Conservation (phyloP, 148 eudicot species). For the Spergularia bocconei region DNA sequence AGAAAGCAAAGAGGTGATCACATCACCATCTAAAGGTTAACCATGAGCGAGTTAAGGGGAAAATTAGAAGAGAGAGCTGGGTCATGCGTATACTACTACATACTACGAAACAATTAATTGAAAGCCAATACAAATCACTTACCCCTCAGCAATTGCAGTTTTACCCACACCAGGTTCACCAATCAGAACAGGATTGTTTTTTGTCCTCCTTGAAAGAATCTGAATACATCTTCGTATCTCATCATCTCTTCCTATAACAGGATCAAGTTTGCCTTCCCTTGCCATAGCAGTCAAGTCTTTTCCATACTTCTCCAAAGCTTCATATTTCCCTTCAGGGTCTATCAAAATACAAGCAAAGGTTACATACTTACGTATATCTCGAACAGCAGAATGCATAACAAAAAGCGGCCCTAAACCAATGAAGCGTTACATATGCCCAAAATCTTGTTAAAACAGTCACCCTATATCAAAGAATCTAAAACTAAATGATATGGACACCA, state of each 20-base stretch:
- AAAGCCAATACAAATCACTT: conserved; percentile 19
- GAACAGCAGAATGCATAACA: conserved; percentile 9
- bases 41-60: neutral
- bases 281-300: conserved; percentile 95
- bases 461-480: neutral
- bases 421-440: neutral
- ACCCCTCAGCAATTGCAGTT: conserved; percentile 99
- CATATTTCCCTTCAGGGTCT: conserved; percentile 97
- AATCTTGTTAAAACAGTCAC: neutral
- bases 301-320: conserved; percentile 90
- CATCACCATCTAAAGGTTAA: neutral
- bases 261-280: conserved; percentile 90
- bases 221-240: conserved; percentile 95
- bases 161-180: conserved; percentile 99
- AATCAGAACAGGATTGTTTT: conserved; percentile 93
- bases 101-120: neutral
- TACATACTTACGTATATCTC: neutral
- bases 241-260: conserved; percentile 98
- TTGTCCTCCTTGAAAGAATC: conserved; percentile 92
- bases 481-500: neutral
- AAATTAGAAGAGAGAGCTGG: neutral
- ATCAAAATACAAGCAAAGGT: conserved; percentile 19
- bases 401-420: neutral
- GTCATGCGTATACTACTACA: neutral
- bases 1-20: neutral